Evolutionary conservation across 129 eudicot species (phyloP).

Genomic region (carrot (Daucus carota)): DH1_v3.0 NC_030387.2:21565001-21565500

Average conservation of each 20-base stretch:
- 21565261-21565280: background rate
- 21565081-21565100: slow-evolving; percentile 57
- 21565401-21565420: too few species aligned
- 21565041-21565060: slow-evolving; percentile 76
- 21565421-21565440: too few species aligned
- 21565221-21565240: too few species aligned
- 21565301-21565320: background rate
- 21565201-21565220: background rate
- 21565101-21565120: slow-evolving; percentile 82
- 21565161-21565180: background rate
- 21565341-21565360: too few species aligned
- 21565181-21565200: too few species aligned
- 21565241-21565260: background rate
- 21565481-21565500: too few species aligned
- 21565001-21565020: background rate
- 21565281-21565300: background rate
- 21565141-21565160: slow-evolving; percentile 7
- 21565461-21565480: too few species aligned
- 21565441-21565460: too few species aligned
- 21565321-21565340: background rate
- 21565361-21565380: too few species aligned
- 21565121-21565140: slow-evolving; percentile 12
- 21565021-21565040: slow-evolving; percentile 15
- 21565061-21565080: slow-evolving; percentile 40
- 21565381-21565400: too few species aligned